A percentile compares a stretch with the other conserved stretches of the same genome.
Conservation (phyloP, 345 rosid genomes). For the Aquilaria sinensis region DNA sequence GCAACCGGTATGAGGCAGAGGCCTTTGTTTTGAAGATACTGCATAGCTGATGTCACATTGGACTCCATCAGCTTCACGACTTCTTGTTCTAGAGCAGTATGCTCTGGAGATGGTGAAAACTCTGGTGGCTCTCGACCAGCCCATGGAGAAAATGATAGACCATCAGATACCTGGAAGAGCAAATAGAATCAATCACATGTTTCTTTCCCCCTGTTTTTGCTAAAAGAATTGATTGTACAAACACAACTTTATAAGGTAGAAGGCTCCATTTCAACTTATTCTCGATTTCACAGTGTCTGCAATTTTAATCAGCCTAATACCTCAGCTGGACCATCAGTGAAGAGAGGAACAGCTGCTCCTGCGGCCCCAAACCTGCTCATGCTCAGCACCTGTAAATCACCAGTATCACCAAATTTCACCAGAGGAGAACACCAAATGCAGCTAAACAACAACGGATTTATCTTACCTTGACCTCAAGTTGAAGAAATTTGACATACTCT, state of each 20-base stretch:
- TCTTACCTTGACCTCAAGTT: conserved; percentile 59
- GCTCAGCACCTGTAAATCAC: conserved; percentile 40
- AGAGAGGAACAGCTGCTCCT: conserved; percentile 41
- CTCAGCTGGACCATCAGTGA: conserved; percentile 35
- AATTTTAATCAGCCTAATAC: conserved; percentile 5
- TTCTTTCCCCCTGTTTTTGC: too few relatives aligned
- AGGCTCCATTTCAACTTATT: too few relatives aligned
- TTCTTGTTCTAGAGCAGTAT: conserved; percentile 42
- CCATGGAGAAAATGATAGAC: conserved; percentile 20
- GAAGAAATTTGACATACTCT: conserved; percentile 59
- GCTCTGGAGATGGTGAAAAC: conserved; percentile 27
- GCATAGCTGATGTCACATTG: conserved; percentile 49
- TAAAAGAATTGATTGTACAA: too few relatives aligned
- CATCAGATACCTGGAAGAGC: conserved; percentile 21
- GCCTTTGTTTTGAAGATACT: conserved; percentile 49
- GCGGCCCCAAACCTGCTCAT: conserved; percentile 52
- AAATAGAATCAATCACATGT: neutral
- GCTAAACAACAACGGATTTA: neutral
- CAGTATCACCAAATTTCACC: conserved; percentile 5
- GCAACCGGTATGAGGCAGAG: conserved; percentile 57
- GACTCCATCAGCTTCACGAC: conserved; percentile 54
- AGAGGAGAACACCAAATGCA: neutral
- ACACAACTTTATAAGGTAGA: too few relatives aligned
- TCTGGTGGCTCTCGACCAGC: conserved; percentile 21
- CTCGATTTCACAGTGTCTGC: too few relatives aligned